These are phyloP conservation scores for Gastrodia elata DNA, from an alignment of 106 monocot species.

Conservation along the genomic window DNA sequence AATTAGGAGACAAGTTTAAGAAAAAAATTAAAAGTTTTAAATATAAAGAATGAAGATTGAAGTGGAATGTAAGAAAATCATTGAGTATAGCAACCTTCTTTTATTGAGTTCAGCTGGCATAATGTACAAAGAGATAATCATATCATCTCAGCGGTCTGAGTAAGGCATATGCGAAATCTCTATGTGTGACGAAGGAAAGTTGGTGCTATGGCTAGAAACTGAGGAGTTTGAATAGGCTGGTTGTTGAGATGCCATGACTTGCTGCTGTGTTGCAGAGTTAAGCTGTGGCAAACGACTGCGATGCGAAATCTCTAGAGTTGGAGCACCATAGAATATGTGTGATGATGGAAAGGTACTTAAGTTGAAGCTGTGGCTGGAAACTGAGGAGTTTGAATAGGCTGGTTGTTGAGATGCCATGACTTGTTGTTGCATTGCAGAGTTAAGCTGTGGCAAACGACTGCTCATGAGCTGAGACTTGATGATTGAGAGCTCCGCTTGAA, in stretches of 20 bases:
- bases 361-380: slow-evolving; percentile 18
- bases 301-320: slow-evolving; percentile 11
- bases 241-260: slow-evolving; percentile 1
- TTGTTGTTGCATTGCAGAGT: slow-evolving; percentile 19
- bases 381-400: slow-evolving; percentile 34
- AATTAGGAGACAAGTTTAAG: no score
- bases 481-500: slow-evolving; percentile 62
- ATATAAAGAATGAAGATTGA: no score
- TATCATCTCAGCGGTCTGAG: no score
- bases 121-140: no score
- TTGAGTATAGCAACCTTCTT: no score
- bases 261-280: slow-evolving; percentile 22
- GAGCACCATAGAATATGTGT: slow-evolving; percentile 12
- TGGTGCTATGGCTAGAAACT: slow-evolving; percentile 18
- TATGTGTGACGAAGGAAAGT: slow-evolving; percentile 12
- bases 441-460: slow-evolving; percentile 23
- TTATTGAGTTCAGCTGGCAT: no score
- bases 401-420: slow-evolving; percentile 14
- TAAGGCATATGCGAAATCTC: slow-evolving; percentile 14
- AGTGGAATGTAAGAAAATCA: no score
- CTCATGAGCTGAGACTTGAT: slow-evolving; percentile 53
- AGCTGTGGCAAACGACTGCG: slow-evolving; percentile 22
- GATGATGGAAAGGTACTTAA: slow-evolving; percentile 10
- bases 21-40: no score
- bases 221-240: slow-evolving; percentile 40